phyloP scores from a whole-genome alignment of 1,139 yeast genomes.

The Meyerozyma smithsonii region DNA sequence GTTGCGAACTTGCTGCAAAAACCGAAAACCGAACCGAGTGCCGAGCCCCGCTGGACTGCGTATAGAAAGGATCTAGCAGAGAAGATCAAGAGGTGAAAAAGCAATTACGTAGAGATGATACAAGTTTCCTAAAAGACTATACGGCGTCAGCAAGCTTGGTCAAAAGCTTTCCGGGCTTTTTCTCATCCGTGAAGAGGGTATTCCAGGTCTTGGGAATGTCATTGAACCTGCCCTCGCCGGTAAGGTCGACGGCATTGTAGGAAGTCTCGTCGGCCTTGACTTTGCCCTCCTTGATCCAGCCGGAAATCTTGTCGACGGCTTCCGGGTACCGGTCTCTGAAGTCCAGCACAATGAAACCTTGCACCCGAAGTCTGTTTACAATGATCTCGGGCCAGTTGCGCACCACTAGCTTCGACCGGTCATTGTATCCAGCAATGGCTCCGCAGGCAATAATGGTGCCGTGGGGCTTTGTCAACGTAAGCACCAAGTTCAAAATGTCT shows the following conservation, averaged over 20 bases:
- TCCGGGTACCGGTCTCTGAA: constrained; percentile 9
- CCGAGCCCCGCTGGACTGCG: no score
- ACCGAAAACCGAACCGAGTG: no score
- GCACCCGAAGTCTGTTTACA: constrained; percentile 17
- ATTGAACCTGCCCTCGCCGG: constrained; percentile 24
- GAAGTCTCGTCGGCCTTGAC: constrained; percentile 17
- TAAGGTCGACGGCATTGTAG: constrained; percentile 32
- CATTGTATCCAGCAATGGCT: constrained; percentile 28
- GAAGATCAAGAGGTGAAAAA: no score
- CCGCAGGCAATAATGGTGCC: constrained; percentile 28
- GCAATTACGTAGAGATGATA: no score
- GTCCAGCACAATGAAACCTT: constrained; percentile 20
- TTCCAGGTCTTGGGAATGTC: constrained; percentile 44
- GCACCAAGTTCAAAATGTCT: constrained; percentile 15
- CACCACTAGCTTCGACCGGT: constrained; percentile 12
- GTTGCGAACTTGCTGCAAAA: no score
- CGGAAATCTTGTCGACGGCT: constrained; percentile 12
- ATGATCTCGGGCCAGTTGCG: constrained; percentile 22
- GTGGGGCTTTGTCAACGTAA: constrained; percentile 15
- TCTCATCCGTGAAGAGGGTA: constrained; percentile 27
- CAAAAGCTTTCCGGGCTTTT: constrained; percentile 29
- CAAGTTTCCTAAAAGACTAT: no score
- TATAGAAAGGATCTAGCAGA: no score
- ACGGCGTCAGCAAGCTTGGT: constrained; percentile 15
- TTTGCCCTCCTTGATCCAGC: constrained; percentile 19